Conservation (phyloP, 2,329 filamentous ascomycete genomes). For the Scytalidium sp. region DNA sequence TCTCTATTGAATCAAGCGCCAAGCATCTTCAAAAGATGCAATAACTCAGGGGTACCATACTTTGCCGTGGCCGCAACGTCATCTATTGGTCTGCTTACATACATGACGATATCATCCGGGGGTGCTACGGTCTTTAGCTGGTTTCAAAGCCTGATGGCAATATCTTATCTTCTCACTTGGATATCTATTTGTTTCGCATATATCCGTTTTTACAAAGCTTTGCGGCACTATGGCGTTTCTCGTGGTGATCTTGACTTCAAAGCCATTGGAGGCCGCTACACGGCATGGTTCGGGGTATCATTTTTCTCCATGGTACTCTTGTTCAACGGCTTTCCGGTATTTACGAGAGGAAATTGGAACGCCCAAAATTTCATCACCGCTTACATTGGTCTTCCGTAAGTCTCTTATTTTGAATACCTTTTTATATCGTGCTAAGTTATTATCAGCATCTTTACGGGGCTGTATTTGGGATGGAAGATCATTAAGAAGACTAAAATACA, state of each 20-base stretch:
- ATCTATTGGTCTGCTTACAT: conserved; percentile 66
- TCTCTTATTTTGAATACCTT: neutral
- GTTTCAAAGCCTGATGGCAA: conserved; percentile 66
- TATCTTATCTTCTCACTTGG: conserved; percentile 67
- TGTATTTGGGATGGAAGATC: neutral
- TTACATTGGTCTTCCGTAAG: conserved; percentile 56
- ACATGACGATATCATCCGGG: conserved; percentile 62
- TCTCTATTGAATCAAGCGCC: conserved; percentile 67
- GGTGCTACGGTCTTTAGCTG: conserved; percentile 62
- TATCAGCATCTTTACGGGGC: neutral
- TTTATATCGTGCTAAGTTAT: neutral
- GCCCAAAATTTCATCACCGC: conserved; percentile 55
- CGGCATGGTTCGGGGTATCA: conserved; percentile 47
- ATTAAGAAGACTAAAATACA: neutral
- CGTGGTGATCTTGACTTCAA: conserved; percentile 54
- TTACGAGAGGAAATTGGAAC: conserved; percentile 55
- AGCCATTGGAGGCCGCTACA: conserved; percentile 57
- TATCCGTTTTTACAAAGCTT: conserved; percentile 56
- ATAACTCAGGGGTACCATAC: conserved; percentile 61
- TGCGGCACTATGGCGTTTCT: conserved; percentile 51
- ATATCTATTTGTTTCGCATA: conserved; percentile 59
- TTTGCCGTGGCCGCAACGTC: conserved; percentile 59
- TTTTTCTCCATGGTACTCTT: conserved; percentile 26
- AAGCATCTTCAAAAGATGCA: conserved; percentile 57
- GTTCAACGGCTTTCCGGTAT: conserved; percentile 61